These are phyloP conservation scores for Dipodascus albidus DNA, from an alignment of 805 yeast genomes.

Conservation along the genomic window DNA sequence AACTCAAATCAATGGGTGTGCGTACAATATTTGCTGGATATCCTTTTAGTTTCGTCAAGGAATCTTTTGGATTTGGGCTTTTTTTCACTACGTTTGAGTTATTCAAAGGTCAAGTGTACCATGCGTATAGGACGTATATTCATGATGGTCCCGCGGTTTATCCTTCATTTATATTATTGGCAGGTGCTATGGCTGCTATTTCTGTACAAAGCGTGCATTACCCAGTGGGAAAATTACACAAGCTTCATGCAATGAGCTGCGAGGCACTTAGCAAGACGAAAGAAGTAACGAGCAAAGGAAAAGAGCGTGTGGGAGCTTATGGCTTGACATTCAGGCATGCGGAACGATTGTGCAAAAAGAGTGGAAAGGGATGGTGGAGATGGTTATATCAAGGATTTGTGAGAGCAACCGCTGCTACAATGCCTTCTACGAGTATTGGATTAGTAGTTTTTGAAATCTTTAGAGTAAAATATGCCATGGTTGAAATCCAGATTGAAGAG, in stretches of 20 bases:
- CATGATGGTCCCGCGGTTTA: constrained; percentile 33
- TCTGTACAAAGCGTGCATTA: constrained; percentile 68
- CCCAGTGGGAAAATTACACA: constrained; percentile 72
- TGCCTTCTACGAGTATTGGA: constrained; percentile 87
- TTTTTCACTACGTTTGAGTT: constrained; percentile 75
- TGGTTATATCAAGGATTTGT: constrained; percentile 74
- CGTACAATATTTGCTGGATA: constrained; percentile 87
- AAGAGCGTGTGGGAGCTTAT: constrained; percentile 42
- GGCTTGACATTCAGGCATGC: constrained; percentile 61
- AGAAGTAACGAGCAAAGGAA: constrained; percentile 29
- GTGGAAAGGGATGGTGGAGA: constrained; percentile 45
- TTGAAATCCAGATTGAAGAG: neutral
- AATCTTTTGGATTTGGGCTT: constrained; percentile 68
- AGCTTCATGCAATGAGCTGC: constrained; percentile 62
- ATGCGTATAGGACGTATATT: constrained; percentile 13
- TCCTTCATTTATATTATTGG: constrained; percentile 60
- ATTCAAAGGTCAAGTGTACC: constrained; percentile 43
- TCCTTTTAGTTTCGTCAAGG: constrained; percentile 66
- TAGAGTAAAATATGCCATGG: constrained; percentile 28
- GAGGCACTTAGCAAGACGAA: constrained; percentile 41
- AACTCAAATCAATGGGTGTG: constrained; percentile 61
- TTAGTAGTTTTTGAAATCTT: constrained; percentile 73
- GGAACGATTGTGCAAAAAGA: constrained; percentile 35
- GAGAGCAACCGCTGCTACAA: constrained; percentile 56
- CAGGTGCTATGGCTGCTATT: constrained; percentile 82